Conservation (phyloP, 225 moss, liverwort and hornwort species). For the Bryoerythrophyllum caledonicum region DNA sequence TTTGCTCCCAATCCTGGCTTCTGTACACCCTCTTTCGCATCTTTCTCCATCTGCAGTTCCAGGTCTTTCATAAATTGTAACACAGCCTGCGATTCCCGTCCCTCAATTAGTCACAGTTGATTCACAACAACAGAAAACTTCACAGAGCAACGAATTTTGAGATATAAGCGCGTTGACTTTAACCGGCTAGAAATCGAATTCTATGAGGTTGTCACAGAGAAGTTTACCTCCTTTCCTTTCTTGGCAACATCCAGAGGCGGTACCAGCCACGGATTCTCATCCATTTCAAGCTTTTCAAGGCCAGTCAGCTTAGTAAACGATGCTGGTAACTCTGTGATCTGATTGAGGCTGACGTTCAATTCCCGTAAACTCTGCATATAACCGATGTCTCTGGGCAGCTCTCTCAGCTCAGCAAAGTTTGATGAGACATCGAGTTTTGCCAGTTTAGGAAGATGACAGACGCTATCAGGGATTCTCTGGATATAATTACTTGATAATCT, state of each 20-base stretch:
- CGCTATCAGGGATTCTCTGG: slow-evolving; percentile 68
- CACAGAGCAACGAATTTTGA: background rate
- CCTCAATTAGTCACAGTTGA: background rate
- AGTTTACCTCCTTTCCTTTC: slow-evolving; percentile 55
- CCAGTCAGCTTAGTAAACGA: slow-evolving; percentile 81
- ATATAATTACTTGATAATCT: slow-evolving; percentile 72
- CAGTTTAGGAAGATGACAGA: slow-evolving; percentile 67
- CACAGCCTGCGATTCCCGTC: slow-evolving; percentile 47
- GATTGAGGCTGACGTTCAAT: slow-evolving; percentile 68
- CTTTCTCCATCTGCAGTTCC: background rate
- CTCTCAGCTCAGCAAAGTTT: slow-evolving; percentile 69
- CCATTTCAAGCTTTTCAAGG: slow-evolving; percentile 68
- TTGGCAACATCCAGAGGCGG: slow-evolving; percentile 62
- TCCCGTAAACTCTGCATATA: slow-evolving; percentile 76
- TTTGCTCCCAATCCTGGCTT: slow-evolving; percentile 35
- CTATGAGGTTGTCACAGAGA: slow-evolving; percentile 1
- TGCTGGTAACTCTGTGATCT: slow-evolving; percentile 58
- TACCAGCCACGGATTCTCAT: slow-evolving; percentile 56
- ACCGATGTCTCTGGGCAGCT: slow-evolving; percentile 74
- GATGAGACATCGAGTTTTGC: slow-evolving; percentile 74
- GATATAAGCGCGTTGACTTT: background rate
- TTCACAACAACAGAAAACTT: slow-evolving; percentile 6
- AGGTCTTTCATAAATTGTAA: slow-evolving; percentile 41
- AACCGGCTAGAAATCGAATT: background rate
- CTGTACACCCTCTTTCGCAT: slow-evolving; percentile 21